Evolutionary conservation across 257 asterid species (phyloP), one percentile per base, ranked within the genome.

Genomic region (Verbascum thapsus): DNA sequence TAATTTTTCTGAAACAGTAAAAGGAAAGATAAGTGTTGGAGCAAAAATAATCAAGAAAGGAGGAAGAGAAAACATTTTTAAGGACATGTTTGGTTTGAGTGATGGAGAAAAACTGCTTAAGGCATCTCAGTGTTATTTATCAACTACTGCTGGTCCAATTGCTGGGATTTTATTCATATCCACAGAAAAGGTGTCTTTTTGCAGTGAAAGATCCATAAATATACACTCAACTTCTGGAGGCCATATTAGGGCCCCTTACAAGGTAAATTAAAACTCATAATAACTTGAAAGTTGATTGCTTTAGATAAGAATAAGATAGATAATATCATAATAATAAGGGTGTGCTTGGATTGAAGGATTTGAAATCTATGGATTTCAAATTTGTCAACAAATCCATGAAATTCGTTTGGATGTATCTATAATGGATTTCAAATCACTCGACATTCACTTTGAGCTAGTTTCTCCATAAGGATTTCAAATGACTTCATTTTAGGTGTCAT

Each of bases 71-170:
- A 84, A 86, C 43, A 81, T 91, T 0, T 88, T 85, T 67, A 80
- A 58, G 71, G 83, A 78, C 10, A 51, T 80, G 4, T 91, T 91
- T 60, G 82, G 85, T 7, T 68, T 64, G 7, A 64, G 53, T 9
- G 81, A 83, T 1, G 95, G 82, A 8, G 96, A 88, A 44, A 70
- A 77, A 68, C 19, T 86, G 55, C 57, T 88, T 0, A 91, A 91
- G 72, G 90, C 96, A 40, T 88, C 96, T 12, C 96, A 86, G n/a
- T 91, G 98, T 69, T 88, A 91, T 53, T 58, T 91, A 8, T 91
- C 89, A 10, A 91, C 98, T 2, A 83, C 98, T 3, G 78, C 91
- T 0, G 98, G 96, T 17, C 98, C 98, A 0, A 83, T 91, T 64
- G 96, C 96, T 30, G 96, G 98, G 37, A 86, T 80, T 58, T 62